Percentiles rank a stretch among this genome's conserved stretches.
phyloP scores from a whole-genome alignment of 495 filamentous ascomycete species.

The Pseudevernia furfuracea region DNA sequence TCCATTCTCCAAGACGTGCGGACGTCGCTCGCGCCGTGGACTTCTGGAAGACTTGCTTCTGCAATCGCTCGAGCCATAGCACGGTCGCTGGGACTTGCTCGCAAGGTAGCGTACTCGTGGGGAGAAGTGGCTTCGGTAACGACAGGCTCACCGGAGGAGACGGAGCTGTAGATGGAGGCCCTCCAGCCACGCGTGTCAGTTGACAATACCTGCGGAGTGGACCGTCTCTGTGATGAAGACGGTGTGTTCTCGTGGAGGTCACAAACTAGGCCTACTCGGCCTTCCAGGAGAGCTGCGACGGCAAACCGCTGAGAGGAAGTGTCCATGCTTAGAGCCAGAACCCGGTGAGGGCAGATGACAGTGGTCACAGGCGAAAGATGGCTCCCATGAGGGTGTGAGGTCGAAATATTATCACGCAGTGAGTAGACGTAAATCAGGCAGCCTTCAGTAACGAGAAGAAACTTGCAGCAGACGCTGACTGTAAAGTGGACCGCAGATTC shows the following conservation, averaged over 20 bases:
- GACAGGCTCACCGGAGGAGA: neutral
- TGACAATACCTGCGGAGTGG: neutral
- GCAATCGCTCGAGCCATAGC: conserved; percentile 4
- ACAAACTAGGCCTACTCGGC: conserved; percentile 56
- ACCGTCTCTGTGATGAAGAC: neutral
- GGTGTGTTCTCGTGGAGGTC: conserved; percentile 36
- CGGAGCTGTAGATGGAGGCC: neutral
- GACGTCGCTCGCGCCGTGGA: neutral
- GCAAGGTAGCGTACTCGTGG: neutral
- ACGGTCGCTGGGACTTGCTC: neutral
- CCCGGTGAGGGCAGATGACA: conserved; percentile 52
- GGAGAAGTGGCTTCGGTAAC: neutral
- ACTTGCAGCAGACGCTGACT: conserved; percentile 53
- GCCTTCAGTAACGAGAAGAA: conserved; percentile 50
- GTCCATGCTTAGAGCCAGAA: conserved; percentile 59
- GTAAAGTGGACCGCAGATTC: conserved; percentile 36
- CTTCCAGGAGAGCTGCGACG: conserved; percentile 54
- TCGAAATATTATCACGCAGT: conserved; percentile 32
- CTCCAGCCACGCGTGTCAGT: neutral
- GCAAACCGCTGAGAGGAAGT: conserved; percentile 48
- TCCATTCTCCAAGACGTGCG: conserved; percentile 8
- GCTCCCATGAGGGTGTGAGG: conserved; percentile 22
- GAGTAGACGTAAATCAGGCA: conserved; percentile 56
- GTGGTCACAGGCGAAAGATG: conserved; percentile 42
- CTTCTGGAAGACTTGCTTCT: conserved; percentile 10